phyloP scores from a whole-genome alignment of 768 basidiomycete species.

The Galerina marginata region DNA sequence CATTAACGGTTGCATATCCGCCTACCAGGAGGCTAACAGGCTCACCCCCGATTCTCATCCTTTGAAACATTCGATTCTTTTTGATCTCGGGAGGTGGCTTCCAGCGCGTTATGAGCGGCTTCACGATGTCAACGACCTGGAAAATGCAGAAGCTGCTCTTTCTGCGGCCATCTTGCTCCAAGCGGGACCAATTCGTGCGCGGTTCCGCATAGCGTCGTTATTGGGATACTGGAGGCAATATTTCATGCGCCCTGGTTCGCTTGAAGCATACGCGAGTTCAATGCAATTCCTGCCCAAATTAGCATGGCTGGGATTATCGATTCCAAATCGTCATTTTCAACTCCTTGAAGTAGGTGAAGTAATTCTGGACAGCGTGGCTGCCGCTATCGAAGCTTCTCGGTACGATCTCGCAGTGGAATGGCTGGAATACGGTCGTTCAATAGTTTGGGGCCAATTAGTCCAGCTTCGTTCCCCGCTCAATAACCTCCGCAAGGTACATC shows the following conservation, averaged over 20 bases:
- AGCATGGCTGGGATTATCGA: constrained; percentile 9
- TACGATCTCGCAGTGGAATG: constrained; percentile 30
- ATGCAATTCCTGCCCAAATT: constrained; percentile 12
- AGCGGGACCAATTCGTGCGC: background rate
- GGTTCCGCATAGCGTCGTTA: constrained; percentile 10
- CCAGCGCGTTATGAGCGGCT: constrained; percentile 11
- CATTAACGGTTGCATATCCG: constrained; percentile 2
- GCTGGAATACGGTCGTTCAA: constrained; percentile 35
- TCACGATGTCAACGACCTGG: constrained; percentile 7
- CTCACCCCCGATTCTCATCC: constrained; percentile 7
- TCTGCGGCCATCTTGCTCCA: background rate
- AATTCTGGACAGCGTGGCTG: constrained; percentile 10
- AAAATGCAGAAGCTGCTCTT: background rate
- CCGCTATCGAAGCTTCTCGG: background rate
- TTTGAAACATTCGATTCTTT: background rate
- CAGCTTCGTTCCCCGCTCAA: constrained; percentile 30
- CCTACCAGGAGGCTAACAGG: background rate
- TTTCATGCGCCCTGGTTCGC: background rate
- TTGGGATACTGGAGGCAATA: constrained; percentile 5
- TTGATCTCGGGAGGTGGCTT: constrained; percentile 15
- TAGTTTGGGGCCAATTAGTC: constrained; percentile 34
- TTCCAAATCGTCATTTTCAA: constrained; percentile 8
- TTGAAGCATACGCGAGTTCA: background rate
- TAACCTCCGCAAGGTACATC: constrained; percentile 10
- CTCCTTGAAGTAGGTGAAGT: constrained; percentile 10